phyloP scores from a whole-genome alignment of 768 basidiomycete genomes.

The Tylopilus sp. region DNA sequence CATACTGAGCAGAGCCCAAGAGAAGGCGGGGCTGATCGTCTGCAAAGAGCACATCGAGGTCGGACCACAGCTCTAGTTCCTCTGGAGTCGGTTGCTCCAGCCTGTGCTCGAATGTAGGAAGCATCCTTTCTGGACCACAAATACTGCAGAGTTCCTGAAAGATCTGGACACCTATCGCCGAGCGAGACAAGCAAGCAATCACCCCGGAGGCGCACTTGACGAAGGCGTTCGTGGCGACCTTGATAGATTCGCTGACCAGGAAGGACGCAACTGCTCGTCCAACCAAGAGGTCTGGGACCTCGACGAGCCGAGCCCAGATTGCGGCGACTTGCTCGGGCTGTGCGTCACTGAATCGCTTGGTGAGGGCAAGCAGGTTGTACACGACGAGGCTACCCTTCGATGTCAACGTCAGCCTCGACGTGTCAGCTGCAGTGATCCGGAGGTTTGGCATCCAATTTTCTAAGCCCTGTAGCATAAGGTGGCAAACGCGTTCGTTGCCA shows the following conservation, averaged over 20 bases:
- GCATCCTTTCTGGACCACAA: constrained; percentile 82
- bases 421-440: constrained; percentile 49
- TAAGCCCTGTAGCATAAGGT: constrained; percentile 72
- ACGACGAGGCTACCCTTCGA: constrained; percentile 60
- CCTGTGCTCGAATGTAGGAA: constrained; percentile 72
- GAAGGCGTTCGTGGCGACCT: constrained; percentile 75
- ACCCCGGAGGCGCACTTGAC: constrained; percentile 77
- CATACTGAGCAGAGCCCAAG: constrained; percentile 83
- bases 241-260: constrained; percentile 82
- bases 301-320: constrained; percentile 78
- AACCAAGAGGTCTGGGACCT: constrained; percentile 65
- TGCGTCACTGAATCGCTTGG: constrained; percentile 65
- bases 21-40: constrained; percentile 62
- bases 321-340: constrained; percentile 78
- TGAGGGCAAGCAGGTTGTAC: constrained; percentile 81
- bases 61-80: constrained; percentile 75
- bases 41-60: constrained; percentile 72
- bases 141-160: constrained; percentile 84
- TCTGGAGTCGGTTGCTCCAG: constrained; percentile 54
- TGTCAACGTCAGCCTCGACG: constrained; percentile 26
- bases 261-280: constrained; percentile 80
- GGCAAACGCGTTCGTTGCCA: constrained; percentile 46
- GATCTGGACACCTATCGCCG: constrained; percentile 63
- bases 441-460: constrained; percentile 83
- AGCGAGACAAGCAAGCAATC: constrained; percentile 80